Percentiles rank a stretch among this genome's conserved stretches.
Evolutionary conservation across 164 flowering plant genomes (phyloP).

Genomic region (Chloranthus sessilifolius): DNA sequence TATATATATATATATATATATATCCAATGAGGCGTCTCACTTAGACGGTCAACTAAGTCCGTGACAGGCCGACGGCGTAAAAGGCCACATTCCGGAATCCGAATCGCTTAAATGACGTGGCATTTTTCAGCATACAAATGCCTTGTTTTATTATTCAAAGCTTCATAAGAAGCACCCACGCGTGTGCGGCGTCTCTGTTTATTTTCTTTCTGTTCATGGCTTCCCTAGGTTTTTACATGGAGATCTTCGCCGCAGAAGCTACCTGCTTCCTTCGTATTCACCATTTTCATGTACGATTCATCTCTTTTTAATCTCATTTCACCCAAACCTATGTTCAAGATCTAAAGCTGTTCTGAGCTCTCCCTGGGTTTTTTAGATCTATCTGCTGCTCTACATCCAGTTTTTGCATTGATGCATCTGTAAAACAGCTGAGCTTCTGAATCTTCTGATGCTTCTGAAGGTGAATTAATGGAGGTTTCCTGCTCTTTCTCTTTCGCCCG

Average conservation of each 20-base stretch:
- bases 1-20: too few relatives aligned
- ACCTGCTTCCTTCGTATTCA: conserved; percentile 15
- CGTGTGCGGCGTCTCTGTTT: conserved; percentile 1
- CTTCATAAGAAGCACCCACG: conserved; percentile 15
- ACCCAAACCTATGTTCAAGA: background rate
- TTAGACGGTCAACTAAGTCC: background rate
- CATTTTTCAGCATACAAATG: background rate
- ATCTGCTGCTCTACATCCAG: background rate
- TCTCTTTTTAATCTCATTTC: conserved; percentile 7
- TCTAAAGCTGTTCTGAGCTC: background rate
- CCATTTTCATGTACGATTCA: conserved; percentile 6
- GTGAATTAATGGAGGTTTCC: conserved; percentile 11
- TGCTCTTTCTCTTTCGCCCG: background rate
- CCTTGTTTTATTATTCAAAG: conserved; percentile 4
- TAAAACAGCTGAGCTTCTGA: conserved; percentile 6
- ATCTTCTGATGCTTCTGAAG: conserved; percentile 3
- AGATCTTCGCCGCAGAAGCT: conserved; percentile 22
- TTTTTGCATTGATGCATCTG: conserved; percentile 1
- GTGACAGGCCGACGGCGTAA: conserved; percentile 4
- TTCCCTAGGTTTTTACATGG: conserved; percentile 14
- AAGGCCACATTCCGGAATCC: conserved; percentile 4
- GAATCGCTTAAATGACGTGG: conserved; percentile 4
- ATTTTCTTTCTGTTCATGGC: background rate
- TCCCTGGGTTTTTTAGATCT: background rate
- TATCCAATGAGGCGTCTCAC: too few relatives aligned